These are phyloP conservation scores for Hanseniaspora uvarum DNA, from an alignment of 1,139 yeast genomes.

Conservation along the genomic window DNA sequence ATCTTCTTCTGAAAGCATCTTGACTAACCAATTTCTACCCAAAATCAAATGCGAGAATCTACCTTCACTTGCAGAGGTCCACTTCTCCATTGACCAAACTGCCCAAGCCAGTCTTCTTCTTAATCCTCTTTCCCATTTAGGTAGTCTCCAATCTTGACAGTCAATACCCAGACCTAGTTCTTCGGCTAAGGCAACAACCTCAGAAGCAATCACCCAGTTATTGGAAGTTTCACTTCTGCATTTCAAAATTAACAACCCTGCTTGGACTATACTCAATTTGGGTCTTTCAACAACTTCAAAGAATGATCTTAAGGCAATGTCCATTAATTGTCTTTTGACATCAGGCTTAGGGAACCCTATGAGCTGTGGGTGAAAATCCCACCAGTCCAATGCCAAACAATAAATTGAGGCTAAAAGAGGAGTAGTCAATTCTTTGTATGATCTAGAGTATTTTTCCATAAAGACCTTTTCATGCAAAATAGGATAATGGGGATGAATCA, in stretches of 20 bases:
- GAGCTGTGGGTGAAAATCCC: conserved; percentile 69
- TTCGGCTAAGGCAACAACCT: conserved; percentile 75
- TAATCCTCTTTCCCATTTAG: conserved; percentile 84
- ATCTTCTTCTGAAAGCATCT: conserved; percentile 55
- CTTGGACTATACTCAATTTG: conserved; percentile 69
- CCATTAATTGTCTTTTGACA: conserved; percentile 46
- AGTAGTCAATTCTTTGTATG: conserved; percentile 69
- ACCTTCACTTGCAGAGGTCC: conserved; percentile 70
- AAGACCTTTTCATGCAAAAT: conserved; percentile 67
- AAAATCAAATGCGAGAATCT: conserved; percentile 65
- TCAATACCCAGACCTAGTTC: conserved; percentile 78
- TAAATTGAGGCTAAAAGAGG: conserved; percentile 69
- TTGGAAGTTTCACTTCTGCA: conserved; percentile 43
- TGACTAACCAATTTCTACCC: conserved; percentile 60
- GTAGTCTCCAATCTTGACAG: conserved; percentile 78
- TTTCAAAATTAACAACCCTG: conserved; percentile 59
- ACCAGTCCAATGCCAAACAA: conserved; percentile 67
- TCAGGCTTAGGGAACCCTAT: conserved; percentile 57
- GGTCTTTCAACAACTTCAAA: conserved; percentile 60
- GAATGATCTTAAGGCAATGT: conserved; percentile 46
- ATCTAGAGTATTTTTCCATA: conserved; percentile 62
- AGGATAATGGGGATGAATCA: conserved; percentile 73
- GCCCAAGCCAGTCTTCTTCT: conserved; percentile 88
- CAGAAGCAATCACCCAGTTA: conserved; percentile 80
- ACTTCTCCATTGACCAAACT: conserved; percentile 76